Base-by-base conservation (phyloP, 192 early-diverging fungal genomes). In the Funneliformis geosporum region DNA sequence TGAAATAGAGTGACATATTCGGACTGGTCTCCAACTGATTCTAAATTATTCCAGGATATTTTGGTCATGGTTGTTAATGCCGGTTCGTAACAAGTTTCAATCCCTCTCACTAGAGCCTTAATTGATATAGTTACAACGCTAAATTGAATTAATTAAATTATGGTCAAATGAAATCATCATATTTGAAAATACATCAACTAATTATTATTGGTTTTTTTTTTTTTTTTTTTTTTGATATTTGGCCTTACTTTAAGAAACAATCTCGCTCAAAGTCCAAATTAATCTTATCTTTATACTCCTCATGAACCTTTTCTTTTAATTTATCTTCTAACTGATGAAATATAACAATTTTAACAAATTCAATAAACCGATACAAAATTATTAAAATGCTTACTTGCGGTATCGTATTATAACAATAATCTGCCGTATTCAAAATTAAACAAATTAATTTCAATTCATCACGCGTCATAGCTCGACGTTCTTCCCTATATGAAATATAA, bases 1-100 rank as follows among this genome's bases (percentile, higher is more conserved):
- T 91, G 91, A 12, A 95, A 88, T 75, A 87, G 76, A 5, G 90
- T 86, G 12, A 99, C 90, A 82, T 97, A 96, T 59, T 89, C 91
- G 0, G 94, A 96, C 82, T 99, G 98, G 84, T 99, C 98, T 12
- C 97, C 98, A 21, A 98, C 97, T 10, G 91, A 86, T 71, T 95
- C 92, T 67, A 98, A 78, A 0, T 87, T 89, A 7, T 87, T 91
- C 97, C 98, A 99, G 4, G 89, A 88, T 12, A 92, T 85, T 76
- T 91, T 90, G 6, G 91, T 80, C 94, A 99, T 95, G 28, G 86
- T 78, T 1, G 86, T 82, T 40, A 98, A 80, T 11, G 91, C 90
- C 10, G 92, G 84, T 42, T 94, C 96, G 47, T 92, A 89, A 60
- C 86, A 80, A 16, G 82, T 87, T 72, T 95, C 93, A 1, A 95